These are phyloP conservation scores for Solanum ossicruentum DNA, from an alignment of 257 asterid species.

Conservation along the genomic window DNA sequence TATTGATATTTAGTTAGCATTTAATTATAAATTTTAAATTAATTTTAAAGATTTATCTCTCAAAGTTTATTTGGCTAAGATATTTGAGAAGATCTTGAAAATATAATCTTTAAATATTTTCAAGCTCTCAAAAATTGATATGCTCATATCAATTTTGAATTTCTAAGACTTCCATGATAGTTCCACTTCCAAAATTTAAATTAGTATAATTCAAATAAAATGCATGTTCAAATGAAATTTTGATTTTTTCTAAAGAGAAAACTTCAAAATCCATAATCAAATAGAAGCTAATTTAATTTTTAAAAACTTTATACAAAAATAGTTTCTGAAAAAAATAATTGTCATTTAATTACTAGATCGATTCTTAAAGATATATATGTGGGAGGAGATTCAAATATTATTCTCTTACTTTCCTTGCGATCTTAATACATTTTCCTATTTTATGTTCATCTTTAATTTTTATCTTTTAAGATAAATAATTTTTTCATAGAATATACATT, in stretches of 20 bases:
- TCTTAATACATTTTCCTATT: background rate
- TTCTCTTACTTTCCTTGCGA: background rate
- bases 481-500: background rate
- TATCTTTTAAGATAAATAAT: background rate
- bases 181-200: rapidly evolving
- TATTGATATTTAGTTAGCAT: background rate
- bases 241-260: background rate
- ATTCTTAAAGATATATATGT: background rate
- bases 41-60: background rate
- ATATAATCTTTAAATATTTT: background rate
- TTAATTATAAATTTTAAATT: background rate
- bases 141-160: background rate
- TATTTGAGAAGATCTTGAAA: background rate
- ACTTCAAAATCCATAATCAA: background rate
- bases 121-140: background rate
- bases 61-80: background rate
- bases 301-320: background rate
- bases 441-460: background rate
- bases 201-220: background rate
- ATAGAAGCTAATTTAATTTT: background rate
- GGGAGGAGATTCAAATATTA: background rate
- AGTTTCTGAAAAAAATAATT: background rate
- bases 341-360: background rate
- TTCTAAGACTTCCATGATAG: background rate
- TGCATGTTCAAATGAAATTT: background rate